Evolutionary conservation across 306 rosid genomes (phyloP).

Genomic region (Lupinus albus): DNA sequence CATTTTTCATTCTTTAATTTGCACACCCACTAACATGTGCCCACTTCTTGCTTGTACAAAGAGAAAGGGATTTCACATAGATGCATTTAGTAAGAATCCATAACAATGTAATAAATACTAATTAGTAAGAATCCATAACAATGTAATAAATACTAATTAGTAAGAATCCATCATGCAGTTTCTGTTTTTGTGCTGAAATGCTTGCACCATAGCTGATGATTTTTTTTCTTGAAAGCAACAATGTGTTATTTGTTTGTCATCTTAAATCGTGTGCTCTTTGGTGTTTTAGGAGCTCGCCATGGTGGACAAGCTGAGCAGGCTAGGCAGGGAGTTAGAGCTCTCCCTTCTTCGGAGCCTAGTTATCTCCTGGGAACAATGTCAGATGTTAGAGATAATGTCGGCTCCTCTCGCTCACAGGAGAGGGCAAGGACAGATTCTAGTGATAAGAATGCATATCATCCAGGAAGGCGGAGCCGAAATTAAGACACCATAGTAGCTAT

Average conservation of each 20-base stretch:
- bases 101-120: neutral
- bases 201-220: too few relatives aligned
- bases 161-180: neutral
- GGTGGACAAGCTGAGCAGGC: slow-evolving; percentile 45
- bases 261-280: slow-evolving; percentile 6
- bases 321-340: slow-evolving; percentile 59
- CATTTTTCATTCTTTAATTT: slow-evolving; percentile 1
- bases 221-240: neutral
- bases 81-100: too few relatives aligned
- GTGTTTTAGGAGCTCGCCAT: slow-evolving; percentile 50
- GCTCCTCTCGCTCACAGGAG: slow-evolving; percentile 41
- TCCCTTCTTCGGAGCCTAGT: slow-evolving; percentile 54
- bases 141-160: neutral
- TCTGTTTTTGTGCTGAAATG: too few relatives aligned
- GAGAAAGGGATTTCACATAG: slow-evolving; percentile 13
- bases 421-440: slow-evolving; percentile 36
- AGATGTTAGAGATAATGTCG: slow-evolving; percentile 34
- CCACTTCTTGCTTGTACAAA: neutral
- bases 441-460: slow-evolving; percentile 31
- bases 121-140: too few relatives aligned
- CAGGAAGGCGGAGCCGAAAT: slow-evolving; percentile 41
- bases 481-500: slow-evolving; percentile 21
- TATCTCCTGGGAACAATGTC: slow-evolving; percentile 37
- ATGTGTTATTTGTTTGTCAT: neutral
- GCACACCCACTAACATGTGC: neutral